phyloP scores from a whole-genome alignment of 441 rosid genomes.

The Adansonia madagascariensis region DNA sequence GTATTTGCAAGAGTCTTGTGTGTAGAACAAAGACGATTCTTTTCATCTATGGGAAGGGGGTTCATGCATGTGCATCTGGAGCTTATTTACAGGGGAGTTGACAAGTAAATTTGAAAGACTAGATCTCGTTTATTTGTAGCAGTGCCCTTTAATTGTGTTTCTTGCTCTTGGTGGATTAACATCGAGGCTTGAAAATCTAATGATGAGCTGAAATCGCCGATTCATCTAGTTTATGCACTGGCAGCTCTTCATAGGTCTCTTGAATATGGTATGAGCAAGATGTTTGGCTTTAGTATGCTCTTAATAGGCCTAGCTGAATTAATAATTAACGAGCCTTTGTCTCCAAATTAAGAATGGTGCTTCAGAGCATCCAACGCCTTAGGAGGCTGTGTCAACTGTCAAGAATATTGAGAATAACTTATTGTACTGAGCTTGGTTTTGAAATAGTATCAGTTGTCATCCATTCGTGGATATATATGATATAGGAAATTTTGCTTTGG shows the following conservation, averaged over 20 bases:
- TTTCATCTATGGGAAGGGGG: conserved; percentile 13
- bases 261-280: neutral
- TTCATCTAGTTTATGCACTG: no score
- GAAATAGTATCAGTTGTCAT: neutral
- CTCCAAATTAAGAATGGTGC: neutral
- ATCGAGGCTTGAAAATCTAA: neutral
- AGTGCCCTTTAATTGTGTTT: neutral
- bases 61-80: neutral
- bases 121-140: neutral
- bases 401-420: neutral
- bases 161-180: conserved; percentile 1
- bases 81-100: neutral
- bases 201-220: neutral
- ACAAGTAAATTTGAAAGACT: neutral
- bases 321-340: neutral
- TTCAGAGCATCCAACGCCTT: neutral
- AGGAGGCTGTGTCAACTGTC: neutral
- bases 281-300: neutral
- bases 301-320: neutral
- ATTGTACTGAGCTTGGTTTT: neutral
- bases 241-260: neutral
- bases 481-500: neutral
- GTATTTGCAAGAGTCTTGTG: neutral
- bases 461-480: neutral
- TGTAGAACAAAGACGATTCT: neutral